Base-by-base conservation (phyloP, 2,329 filamentous ascomycete species). In the Talaromyces sp. region DNA sequence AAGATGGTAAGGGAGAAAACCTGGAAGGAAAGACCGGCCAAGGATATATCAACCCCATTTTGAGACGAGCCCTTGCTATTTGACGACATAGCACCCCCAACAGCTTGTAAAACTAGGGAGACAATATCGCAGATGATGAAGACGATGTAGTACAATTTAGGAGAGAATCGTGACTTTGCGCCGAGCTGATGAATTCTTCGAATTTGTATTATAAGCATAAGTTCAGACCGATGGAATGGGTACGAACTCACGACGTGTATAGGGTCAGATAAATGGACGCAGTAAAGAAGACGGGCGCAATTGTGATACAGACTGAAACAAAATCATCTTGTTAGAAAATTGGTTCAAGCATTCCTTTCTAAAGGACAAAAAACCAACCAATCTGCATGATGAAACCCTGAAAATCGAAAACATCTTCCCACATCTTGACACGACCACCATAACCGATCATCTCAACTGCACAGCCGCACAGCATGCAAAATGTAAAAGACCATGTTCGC, bases 241-340 rank as follows among this genome's bases (percentile, higher is more conserved):
- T 60, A 73, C 77, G 43, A 72, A 64, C 81, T 77, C 65, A 78
- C 73, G 62, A 75, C 72, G n/a, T 77, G 77, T 35, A 52, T 37
- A 89, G 81, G 35, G 85, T 88, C 62, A 90, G 83, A 73, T 90
- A 91, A 71, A 90, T 87, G 65, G 86, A 86, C 0, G 88, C 88
- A 33, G 85, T 82, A 70, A 84, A 82, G 73, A 85, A 63, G 1
- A 47, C 61, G 1, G 61, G 61, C 3, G 61, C 61, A 6, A 57
- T 6, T 4, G 87, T 63, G 85, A 63, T 54, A 19, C 61, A 63
- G 35, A 63, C 61, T 63, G 31, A 31, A 56, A 13, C 45, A 14
- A 4, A 9, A 19, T 7, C 2, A 8, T 2, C 6, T n/a, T 16
- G 8, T 43, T 43, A 43, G 5, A 43, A 41, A 16, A n/a, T 43